These are phyloP conservation scores for Mortierella sp. DNA, from an alignment of 371 early-diverging fungal genomes.

Conservation along the genomic window DNA sequence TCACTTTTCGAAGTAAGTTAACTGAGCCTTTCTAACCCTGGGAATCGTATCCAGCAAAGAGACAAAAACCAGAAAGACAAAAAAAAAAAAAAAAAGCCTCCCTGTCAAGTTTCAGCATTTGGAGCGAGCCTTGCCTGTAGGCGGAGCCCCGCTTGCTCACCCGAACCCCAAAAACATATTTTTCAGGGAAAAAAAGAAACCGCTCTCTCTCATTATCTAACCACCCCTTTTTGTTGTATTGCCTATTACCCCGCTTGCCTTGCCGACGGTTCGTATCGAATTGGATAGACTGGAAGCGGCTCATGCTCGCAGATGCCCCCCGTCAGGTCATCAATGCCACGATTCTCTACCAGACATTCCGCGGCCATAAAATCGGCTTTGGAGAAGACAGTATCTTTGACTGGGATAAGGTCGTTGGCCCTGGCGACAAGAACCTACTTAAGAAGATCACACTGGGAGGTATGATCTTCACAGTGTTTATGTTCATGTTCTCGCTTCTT, in stretches of 20 bases:
- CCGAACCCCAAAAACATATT: no score
- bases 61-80: no score
- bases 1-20: slow-evolving; percentile 77
- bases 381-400: slow-evolving; percentile 18
- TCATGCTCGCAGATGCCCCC: slow-evolving; percentile 87
- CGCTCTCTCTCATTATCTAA: no score
- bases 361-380: slow-evolving; percentile 1
- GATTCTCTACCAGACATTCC: slow-evolving; percentile 56
- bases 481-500: slow-evolving; percentile 70
- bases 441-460: slow-evolving; percentile 52
- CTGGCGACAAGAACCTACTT: slow-evolving; percentile 4
- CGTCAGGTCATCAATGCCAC: slow-evolving; percentile 78
- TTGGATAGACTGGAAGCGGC: slow-evolving; percentile 80
- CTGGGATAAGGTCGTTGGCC: slow-evolving; percentile 23
- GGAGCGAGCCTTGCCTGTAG: neutral
- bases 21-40: no score
- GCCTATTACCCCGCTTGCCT: neutral
- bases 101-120: neutral
- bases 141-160: neutral
- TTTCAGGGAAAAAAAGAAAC: slow-evolving; percentile 1
- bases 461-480: slow-evolving; percentile 74
- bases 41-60: no score
- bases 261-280: neutral
- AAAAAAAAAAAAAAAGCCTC: no score
- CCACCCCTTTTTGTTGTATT: slow-evolving; percentile 1